These are phyloP conservation scores for Globisporangium viniferum DNA, from an alignment of 352 stramenopile species.

Conservation along the genomic window DNA sequence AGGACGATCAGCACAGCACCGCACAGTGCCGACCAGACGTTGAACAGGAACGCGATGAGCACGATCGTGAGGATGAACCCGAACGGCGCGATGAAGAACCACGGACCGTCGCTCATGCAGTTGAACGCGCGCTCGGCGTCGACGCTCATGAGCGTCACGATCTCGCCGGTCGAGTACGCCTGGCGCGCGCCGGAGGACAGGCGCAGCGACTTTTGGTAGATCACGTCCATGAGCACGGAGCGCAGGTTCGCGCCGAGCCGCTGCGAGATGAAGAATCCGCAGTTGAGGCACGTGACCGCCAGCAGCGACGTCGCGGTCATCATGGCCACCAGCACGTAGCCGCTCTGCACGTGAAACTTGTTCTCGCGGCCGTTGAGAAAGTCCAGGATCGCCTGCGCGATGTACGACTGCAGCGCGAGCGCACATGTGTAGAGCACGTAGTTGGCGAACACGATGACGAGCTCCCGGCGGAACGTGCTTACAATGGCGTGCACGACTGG, in stretches of 20 bases:
- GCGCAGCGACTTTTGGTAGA: slow-evolving; percentile 24
- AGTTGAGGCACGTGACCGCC: slow-evolving; percentile 21
- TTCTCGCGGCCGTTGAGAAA: slow-evolving; percentile 17
- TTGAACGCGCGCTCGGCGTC: slow-evolving; percentile 29
- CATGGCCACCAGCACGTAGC: slow-evolving; percentile 24
- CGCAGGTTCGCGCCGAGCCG: slow-evolving; percentile 24
- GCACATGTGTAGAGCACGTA: slow-evolving; percentile 12
- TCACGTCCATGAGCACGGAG: slow-evolving; percentile 18
- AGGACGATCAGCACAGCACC: slow-evolving; percentile 1
- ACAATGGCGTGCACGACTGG: slow-evolving; percentile 1
- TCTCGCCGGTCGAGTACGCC: slow-evolving; percentile 21
- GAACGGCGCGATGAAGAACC: slow-evolving; percentile 13
- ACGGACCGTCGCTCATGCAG: slow-evolving; percentile 8
- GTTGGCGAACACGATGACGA: slow-evolving; percentile 7
- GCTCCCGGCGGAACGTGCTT: not conserved
- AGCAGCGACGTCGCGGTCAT: slow-evolving; percentile 19
- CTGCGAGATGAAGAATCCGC: slow-evolving; percentile 19
- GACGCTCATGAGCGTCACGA: slow-evolving; percentile 25
- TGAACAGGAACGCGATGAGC: slow-evolving; percentile 19
- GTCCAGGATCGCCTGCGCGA: slow-evolving; percentile 24
- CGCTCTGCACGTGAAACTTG: slow-evolving; percentile 13
- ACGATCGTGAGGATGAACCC: slow-evolving; percentile 15
- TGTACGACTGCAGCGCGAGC: slow-evolving; percentile 19
- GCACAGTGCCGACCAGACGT: not conserved
- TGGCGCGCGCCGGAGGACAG: slow-evolving; percentile 20